Base-by-base conservation (phyloP, 140 eudicot species). In the Erigeron philadelphicus region DNA sequence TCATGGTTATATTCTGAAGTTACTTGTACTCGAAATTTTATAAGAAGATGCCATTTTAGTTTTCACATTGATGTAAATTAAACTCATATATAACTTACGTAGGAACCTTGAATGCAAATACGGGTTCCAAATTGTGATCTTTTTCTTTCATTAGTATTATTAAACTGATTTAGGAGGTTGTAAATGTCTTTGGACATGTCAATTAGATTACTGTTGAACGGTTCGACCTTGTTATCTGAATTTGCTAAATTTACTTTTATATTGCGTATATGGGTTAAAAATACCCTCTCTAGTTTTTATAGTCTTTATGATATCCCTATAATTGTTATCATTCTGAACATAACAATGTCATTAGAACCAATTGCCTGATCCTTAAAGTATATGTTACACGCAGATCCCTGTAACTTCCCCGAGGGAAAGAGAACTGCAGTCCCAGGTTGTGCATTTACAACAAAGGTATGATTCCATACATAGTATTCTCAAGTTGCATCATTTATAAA, bases 371-470 rank as follows among this genome's bases (percentile, higher is more conserved):
- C 9, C 61, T 69, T n/a, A 25, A 61, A 42, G 47, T 16, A 69
- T 18, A 72, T 9, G 38, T 68, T 25, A 64, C 55, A 38, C 70
- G 77, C 87, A 84, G 89, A 74, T 69, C 13, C 66, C 72, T 7
- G 8, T 47, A 58, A 68, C 63, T 72, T 72, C 90, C 66, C 80
- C 76, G 47, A 66, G 72, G 73, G 92, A 87, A 70, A 75, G 76
- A 59, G 89, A 90, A 75, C 86, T 90, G 75, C 85, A 87, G 67
- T 66, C 87, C 72, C 89, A 81, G 80, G 89, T 87, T 72, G 79
- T 84, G 25, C 87, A 87, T 70, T 72, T 90, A 76, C 95, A 90
- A 70, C 95, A 87, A 71, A 90, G 97, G 97, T 90, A 81, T 8
- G 53, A 54, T 50, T 48, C 16, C 57, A 25, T 16, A 11, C 5